A percentile compares a stretch with the other conserved stretches of the same genome.
These are phyloP conservation scores for Fusarium abutilonis DNA, from an alignment of 2,329 filamentous ascomycete genomes.

Conservation along the genomic window DNA sequence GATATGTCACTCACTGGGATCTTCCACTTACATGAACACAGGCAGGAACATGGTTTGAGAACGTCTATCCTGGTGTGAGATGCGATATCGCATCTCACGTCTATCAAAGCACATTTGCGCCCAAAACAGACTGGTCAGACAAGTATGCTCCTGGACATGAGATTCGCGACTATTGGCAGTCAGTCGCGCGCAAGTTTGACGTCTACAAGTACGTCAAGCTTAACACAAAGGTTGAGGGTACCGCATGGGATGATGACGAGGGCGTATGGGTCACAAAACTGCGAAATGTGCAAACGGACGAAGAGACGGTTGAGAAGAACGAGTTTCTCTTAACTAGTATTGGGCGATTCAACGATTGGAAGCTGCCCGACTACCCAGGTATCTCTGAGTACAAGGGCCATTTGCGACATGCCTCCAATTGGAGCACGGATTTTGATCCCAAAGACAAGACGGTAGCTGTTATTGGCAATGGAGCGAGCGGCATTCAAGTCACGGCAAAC, in stretches of 20 bases:
- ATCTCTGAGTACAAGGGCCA: slow-evolving; percentile 64
- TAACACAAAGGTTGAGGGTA: slow-evolving; percentile 63
- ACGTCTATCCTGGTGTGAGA: slow-evolving; percentile 70
- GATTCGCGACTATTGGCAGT: slow-evolving; percentile 74
- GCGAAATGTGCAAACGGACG: slow-evolving; percentile 51
- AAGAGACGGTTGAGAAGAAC: slow-evolving; percentile 57
- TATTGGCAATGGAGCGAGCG: slow-evolving; percentile 71
- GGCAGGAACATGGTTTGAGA: slow-evolving; percentile 66
- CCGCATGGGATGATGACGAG: slow-evolving; percentile 64
- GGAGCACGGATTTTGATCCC: slow-evolving; percentile 63
- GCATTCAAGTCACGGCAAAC: slow-evolving; percentile 66
- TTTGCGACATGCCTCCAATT: slow-evolving; percentile 69
- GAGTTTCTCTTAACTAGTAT: slow-evolving; percentile 72
- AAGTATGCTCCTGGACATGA: slow-evolving; percentile 73
- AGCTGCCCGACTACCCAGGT: slow-evolving; percentile 68
- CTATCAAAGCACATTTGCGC: slow-evolving; percentile 74
- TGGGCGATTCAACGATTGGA: slow-evolving; percentile 73
- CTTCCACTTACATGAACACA: slow-evolving; percentile 27
- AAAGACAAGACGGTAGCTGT: slow-evolving; percentile 63
- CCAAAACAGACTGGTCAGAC: slow-evolving; percentile 75
- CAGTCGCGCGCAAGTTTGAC: slow-evolving; percentile 69
- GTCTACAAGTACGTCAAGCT: slow-evolving; percentile 69
- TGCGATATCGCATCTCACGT: slow-evolving; percentile 77
- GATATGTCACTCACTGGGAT: fast-evolving
- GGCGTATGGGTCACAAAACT: slow-evolving; percentile 65